These are phyloP conservation scores for Uncinocarpus reesii DNA, from an alignment of 2,329 filamentous ascomycete genomes.

Conservation along the genomic window DNA sequence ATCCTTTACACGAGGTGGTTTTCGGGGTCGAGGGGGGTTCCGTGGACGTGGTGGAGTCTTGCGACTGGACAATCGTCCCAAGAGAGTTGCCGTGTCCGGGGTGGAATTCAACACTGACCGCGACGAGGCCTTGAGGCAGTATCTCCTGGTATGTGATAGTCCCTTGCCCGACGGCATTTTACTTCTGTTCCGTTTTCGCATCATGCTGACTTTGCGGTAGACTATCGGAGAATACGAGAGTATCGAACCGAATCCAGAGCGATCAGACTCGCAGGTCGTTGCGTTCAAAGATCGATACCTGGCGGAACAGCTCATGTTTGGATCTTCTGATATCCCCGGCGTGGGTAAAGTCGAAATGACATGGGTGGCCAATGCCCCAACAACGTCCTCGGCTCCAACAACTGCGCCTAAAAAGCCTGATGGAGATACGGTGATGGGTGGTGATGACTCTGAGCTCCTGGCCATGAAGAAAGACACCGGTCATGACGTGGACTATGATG, in stretches of 20 bases:
- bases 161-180: too few species aligned
- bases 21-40: constrained; percentile 35
- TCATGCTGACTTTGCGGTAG: constrained; percentile 20
- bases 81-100: constrained; percentile 43
- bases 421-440: constrained; percentile 26
- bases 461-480: constrained; percentile 16
- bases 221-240: constrained; percentile 39
- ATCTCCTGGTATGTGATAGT: constrained; percentile 39
- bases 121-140: constrained; percentile 48
- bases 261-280: constrained; percentile 33
- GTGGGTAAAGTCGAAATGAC: constrained; percentile 46
- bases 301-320: constrained; percentile 46
- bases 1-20: constrained; percentile 29
- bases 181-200: neutral
- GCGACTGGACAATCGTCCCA: constrained; percentile 50
- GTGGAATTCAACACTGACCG: constrained; percentile 39
- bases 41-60: constrained; percentile 42
- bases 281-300: constrained; percentile 42
- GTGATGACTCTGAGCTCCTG: constrained; percentile 5
- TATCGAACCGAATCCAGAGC: constrained; percentile 35
- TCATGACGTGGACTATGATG: constrained; percentile 41
- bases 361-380: constrained; percentile 41
- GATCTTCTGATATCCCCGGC: constrained; percentile 39
- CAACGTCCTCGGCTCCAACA: constrained; percentile 15
- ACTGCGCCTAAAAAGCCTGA: constrained; percentile 19